Evolutionary conservation across 306 rosid species (phyloP), one percentile per base, ranked within the genome.

Genomic region (Castanea mollissima): DNA sequence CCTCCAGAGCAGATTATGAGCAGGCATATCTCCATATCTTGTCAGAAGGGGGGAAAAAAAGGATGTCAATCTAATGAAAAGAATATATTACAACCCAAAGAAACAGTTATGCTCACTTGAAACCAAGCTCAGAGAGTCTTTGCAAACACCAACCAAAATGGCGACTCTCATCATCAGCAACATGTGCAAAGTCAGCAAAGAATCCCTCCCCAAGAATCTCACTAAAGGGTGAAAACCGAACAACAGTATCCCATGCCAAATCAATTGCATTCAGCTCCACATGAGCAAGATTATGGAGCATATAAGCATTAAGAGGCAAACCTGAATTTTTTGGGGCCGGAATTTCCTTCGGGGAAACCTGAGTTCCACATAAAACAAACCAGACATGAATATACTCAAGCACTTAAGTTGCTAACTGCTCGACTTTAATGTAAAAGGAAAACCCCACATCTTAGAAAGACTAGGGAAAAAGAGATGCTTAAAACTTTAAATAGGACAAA

Each of bases 1-100:
- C 80, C 91, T 89, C 99, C 97, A 92, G 15, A 95, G 92, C 83
- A 95, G 80, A 89, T 91, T 95, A 87, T 95, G 97, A 72, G 98
- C 97, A 29, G 97, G 92, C 97, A 95, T 92, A 79, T 95, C 99
- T 73, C 97, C 99, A 83, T 95, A 95, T 87, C 99, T 95, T 58
- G 82, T 78, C 14, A 73, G 64, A 79, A 81, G 68, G 64, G 11
- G 79, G 68, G 78, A 69, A 25, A 80, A 75, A 74, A 70, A 31
- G 51, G 29, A 82, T 69, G 69, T 82, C 82, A 92, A 81, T 71
- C 60, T 23, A 82, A 75, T 41, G 70, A 86, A 55, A 29, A 71
- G 73, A 70, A 83, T 67, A 52, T 58, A 54, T 35, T 31, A 69
- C 59, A 23, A 74, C 13, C 34, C 38, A 79, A 80, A 74, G 57